A percentile compares a stretch with the other conserved stretches of the same genome.
These are phyloP conservation scores for Vicia faba DNA, from an alignment of 306 rosid genomes.

Conservation along the genomic window DNA sequence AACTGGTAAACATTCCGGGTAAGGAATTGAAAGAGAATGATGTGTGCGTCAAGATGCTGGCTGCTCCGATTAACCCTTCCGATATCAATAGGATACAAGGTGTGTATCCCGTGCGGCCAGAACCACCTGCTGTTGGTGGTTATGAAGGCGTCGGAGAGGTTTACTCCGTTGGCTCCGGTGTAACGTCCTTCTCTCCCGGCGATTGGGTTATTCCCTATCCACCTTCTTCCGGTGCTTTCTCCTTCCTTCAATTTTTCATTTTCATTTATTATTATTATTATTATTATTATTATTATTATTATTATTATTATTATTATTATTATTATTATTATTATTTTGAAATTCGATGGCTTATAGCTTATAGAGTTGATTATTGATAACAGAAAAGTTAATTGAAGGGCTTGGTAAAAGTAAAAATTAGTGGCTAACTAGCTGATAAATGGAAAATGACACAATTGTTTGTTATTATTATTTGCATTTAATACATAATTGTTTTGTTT, in stretches of 20 bases:
- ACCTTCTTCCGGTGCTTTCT: constrained; percentile 68
- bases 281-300: neutral
- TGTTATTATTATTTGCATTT: no score
- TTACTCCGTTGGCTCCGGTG: constrained; percentile 64
- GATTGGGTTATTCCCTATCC: constrained; percentile 95
- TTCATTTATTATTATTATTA: neutral
- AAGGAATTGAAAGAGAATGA: constrained; percentile 75
- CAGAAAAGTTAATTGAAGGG: no score
- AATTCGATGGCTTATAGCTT: no score
- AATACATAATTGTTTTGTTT: no score
- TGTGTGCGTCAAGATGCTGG: constrained; percentile 86
- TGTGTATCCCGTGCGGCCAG: constrained; percentile 87
- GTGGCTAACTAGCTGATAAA: no score
- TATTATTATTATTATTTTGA: no score
- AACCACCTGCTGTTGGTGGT: constrained; percentile 89
- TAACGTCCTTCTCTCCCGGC: constrained; percentile 63
- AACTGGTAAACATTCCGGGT: constrained; percentile 54
- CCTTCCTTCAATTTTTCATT: neutral
- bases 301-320: neutral
- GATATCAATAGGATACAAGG: constrained; percentile 91
- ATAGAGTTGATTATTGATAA: no score
- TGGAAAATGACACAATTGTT: no score
- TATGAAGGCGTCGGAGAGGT: constrained; percentile 94
- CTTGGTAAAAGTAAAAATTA: no score
- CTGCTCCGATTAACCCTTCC: constrained; percentile 89